Conservation (phyloP, 2,329 filamentous ascomycete genomes). For the Microcyclospora pomicola region DNA sequence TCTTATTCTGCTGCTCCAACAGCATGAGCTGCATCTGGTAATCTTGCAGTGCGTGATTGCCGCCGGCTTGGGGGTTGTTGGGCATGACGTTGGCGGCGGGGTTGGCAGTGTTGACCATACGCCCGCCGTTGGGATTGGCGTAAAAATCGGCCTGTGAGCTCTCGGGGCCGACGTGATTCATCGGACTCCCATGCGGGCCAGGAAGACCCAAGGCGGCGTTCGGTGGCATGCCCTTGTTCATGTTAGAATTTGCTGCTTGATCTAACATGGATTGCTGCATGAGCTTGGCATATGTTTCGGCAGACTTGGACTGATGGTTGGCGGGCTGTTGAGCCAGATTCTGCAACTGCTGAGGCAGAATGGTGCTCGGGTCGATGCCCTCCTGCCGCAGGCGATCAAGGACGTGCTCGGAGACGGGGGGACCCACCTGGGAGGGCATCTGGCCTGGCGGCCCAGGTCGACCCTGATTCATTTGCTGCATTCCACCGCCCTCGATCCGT, state of each 20-base stretch:
- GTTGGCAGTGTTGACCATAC: neutral
- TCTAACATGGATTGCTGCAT: slow-evolving; percentile 76
- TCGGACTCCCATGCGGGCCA: slow-evolving; percentile 20
- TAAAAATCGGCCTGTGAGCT: slow-evolving; percentile 41
- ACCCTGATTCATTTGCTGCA: slow-evolving; percentile 49
- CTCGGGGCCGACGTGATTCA: slow-evolving; percentile 44
- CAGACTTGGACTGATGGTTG: slow-evolving; percentile 63
- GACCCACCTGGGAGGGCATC: slow-evolving; percentile 20
- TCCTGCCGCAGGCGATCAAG: slow-evolving; percentile 39
- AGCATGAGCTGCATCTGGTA: slow-evolving; percentile 86
- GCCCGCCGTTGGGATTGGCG: slow-evolving; percentile 17
- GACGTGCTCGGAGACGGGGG: slow-evolving; percentile 8
- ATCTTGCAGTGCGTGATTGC: slow-evolving; percentile 71
- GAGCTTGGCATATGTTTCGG: slow-evolving; percentile 76
- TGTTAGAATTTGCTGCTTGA: slow-evolving; percentile 40
- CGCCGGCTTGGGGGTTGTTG: slow-evolving; percentile 33
- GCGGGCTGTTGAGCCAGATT: slow-evolving; percentile 39
- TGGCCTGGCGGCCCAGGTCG: slow-evolving; percentile 19
- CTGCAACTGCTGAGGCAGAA: slow-evolving; percentile 66
- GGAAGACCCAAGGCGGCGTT: slow-evolving; percentile 43
- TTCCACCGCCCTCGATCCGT: slow-evolving; percentile 60
- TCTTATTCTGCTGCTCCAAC: slow-evolving; percentile 78
- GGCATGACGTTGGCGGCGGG: slow-evolving; percentile 31
- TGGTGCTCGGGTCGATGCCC: slow-evolving; percentile 60
- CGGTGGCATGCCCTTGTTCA: slow-evolving; percentile 54